Percentiles rank a stretch among this genome's conserved stretches.
These are phyloP conservation scores for Apiotrichum sp. DNA, from an alignment of 1,284 basidiomycete genomes.

Conservation along the genomic window DNA sequence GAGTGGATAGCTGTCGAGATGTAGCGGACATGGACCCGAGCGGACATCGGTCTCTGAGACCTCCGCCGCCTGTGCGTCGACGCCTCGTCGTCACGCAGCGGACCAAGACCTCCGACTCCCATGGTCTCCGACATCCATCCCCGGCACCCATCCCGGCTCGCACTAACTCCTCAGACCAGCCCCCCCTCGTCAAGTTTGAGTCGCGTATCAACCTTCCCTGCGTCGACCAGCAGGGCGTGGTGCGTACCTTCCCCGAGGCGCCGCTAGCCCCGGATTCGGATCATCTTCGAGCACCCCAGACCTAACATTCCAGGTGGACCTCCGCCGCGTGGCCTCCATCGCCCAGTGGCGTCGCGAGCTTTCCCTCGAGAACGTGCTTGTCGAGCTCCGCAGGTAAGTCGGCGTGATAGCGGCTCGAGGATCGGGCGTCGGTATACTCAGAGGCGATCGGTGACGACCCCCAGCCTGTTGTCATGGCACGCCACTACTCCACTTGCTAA, in stretches of 20 bases:
- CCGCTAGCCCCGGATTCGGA: too few species aligned
- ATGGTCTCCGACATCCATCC: too few species aligned
- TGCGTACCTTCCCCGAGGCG: conserved; percentile 20
- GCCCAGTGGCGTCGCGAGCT: conserved; percentile 65
- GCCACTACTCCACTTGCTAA: not conserved
- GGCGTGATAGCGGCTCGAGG: not conserved
- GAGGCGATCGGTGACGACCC: too few species aligned
- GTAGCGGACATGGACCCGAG: not conserved
- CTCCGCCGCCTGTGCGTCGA: too few species aligned
- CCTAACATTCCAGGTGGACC: conserved; percentile 56
- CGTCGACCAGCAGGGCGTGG: conserved; percentile 66
- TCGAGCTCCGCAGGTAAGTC: conserved; percentile 78
- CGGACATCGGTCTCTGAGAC: conserved; percentile 47
- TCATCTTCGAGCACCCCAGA: too few species aligned
- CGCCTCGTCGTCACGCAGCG: too few species aligned
- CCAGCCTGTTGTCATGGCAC: not conserved
- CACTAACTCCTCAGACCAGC: conserved; percentile 27
- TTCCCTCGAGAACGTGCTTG: conserved; percentile 81
- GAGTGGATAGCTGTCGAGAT: conserved; percentile 39
- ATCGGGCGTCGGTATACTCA: not conserved
- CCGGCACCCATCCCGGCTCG: not conserved
- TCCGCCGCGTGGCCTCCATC: conserved; percentile 62
- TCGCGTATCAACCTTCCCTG: conserved; percentile 95
- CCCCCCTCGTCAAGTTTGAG: conserved; percentile 57
- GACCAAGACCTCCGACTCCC: too few species aligned